Conservation (phyloP, 805 yeast genomes). For the Nakazawaea siamensis region DNA sequence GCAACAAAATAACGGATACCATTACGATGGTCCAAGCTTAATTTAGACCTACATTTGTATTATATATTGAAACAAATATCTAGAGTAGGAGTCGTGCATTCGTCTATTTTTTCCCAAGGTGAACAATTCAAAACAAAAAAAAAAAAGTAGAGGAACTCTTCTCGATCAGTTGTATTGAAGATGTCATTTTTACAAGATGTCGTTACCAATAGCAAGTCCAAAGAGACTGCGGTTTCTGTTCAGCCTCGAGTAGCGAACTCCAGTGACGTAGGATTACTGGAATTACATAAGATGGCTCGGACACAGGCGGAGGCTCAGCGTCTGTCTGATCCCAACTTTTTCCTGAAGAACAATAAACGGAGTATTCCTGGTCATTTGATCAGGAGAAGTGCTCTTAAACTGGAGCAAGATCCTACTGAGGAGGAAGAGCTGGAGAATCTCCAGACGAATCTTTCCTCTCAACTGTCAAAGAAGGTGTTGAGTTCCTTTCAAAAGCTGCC, state of each 20-base stretch:
- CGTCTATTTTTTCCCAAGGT: background rate
- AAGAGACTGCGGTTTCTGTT: background rate
- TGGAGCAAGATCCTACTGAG: slow-evolving; percentile 12
- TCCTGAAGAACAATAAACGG: slow-evolving; percentile 35
- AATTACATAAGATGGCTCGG: slow-evolving; percentile 12
- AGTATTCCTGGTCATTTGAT: slow-evolving; percentile 38
- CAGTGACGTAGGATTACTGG: too few relatives aligned
- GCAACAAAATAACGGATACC: background rate
- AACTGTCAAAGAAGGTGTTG: slow-evolving; percentile 13
- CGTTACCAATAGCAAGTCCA: background rate
- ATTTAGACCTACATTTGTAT: background rate
- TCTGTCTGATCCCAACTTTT: slow-evolving; percentile 25
- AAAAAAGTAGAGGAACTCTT: too few relatives aligned
- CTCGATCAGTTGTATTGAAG: too few relatives aligned
- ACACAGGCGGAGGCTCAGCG: slow-evolving; percentile 2
- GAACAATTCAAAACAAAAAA: background rate
- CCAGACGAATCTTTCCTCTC: slow-evolving; percentile 17
- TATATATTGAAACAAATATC: background rate
- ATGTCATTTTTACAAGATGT: slow-evolving; percentile 5
- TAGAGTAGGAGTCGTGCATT: slow-evolving; percentile 7
- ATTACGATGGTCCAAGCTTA: slow-evolving; percentile 4
- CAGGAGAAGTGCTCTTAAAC: slow-evolving; percentile 46
- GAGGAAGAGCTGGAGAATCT: slow-evolving; percentile 4
- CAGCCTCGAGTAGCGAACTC: too few relatives aligned
- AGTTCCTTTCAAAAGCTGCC: slow-evolving; percentile 7